Evolutionary conservation across 345 rosid species (phyloP), one percentile per base, ranked within the genome.

Genomic region (Citrus sp.): DNA sequence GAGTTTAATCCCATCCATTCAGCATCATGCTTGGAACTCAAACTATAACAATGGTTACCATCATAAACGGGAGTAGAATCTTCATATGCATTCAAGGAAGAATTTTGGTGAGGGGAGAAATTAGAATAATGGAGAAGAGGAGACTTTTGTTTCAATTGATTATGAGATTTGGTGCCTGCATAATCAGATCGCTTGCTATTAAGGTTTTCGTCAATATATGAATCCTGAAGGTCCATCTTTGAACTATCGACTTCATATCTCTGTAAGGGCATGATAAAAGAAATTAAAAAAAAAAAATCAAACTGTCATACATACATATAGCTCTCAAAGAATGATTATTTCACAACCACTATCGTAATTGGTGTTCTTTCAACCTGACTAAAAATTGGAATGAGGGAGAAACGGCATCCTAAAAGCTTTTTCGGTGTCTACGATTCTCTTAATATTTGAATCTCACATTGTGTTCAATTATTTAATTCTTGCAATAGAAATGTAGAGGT

Each of bases 1-100:
- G 79, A 63, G 82, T 88, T 85, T 66, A 81, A 77, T 85, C 85
- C 79, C 71, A 81, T 82, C 72, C 82, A 87, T 82, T 87, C 95
- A 77, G 77, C 74, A 72, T 63, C 78, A 80, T 76, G 84, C 82
- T 85, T 87, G 81, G 88, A 84, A 76, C 84, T 86, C 82, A 82
- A 80, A 75, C 77, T 65, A 65, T 72, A 51, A 76, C 79, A 82
- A 76, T 82, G 82, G 65, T 83, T 83, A 80, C 63, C 81, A 77
- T 77, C 80, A 66, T 70, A 60, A 60, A 84, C 46, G 77, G 85
- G 83, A 54, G 80, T 78, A 83, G 77, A 72, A 85, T 80, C 85
- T 75, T 89, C 89, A 75, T 74, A 77, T 69, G 78, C 66, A 66
- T 86, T 83, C 82, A 81, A 42, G 56, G 84, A 71, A 79, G 86